Evolutionary conservation across 345 rosid species (phyloP).

Genomic region (Punica granatum): DNA sequence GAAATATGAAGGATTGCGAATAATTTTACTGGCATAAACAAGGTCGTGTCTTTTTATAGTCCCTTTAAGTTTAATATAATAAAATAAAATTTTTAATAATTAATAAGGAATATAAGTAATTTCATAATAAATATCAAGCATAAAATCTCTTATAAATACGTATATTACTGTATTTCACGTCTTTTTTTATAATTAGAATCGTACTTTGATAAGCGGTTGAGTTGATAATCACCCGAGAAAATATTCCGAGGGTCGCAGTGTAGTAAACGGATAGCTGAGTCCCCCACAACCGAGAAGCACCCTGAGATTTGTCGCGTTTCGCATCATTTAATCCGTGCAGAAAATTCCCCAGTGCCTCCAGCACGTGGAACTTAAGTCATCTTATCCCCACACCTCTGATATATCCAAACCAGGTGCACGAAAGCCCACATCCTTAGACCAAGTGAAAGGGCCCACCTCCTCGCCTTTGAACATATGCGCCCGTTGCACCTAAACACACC

Average conservation of each 20-base stretch:
- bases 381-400: neutral
- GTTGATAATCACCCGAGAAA: neutral
- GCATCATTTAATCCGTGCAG: neutral
- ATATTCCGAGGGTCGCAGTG: neutral
- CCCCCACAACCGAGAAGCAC: slow-evolving; percentile 7
- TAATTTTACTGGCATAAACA: too few relatives aligned
- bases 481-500: neutral
- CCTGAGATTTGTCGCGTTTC: slow-evolving; percentile 3
- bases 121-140: too few relatives aligned
- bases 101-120: too few relatives aligned
- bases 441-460: neutral
- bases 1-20: too few relatives aligned
- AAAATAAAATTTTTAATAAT: too few relatives aligned
- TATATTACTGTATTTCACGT: too few relatives aligned
- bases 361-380: slow-evolving; percentile 9
- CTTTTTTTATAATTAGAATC: too few relatives aligned
- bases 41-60: too few relatives aligned
- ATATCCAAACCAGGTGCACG: neutral
- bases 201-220: too few relatives aligned
- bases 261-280: neutral
- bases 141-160: too few relatives aligned
- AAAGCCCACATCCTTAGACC: neutral
- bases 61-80: too few relatives aligned
- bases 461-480: neutral
- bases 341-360: too few relatives aligned